Base-by-base conservation (phyloP, 306 rosid species). In the Vicia sativa region DNA sequence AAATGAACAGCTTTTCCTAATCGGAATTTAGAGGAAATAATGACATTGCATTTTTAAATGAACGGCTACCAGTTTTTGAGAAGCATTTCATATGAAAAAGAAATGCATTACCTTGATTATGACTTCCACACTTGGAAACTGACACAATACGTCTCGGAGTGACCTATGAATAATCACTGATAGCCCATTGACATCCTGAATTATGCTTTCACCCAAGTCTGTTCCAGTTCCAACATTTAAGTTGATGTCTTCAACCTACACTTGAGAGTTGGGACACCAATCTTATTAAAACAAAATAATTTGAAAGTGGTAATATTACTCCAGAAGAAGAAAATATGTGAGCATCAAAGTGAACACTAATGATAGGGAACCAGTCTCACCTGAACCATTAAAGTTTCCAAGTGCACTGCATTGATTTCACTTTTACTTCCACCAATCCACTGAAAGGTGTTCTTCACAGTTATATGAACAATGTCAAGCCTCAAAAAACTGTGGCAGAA, bases 381-480 rank as follows among this genome's bases (percentile, higher is more conserved):
- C 99, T 88, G 83, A 62, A 90, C 76, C 46, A 77, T 90, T 78
- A 90, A 15, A 60, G 79, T 83, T 70, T 93, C 99, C 91, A 88
- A 77, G 80, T 85, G 99, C 80, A 93, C 96, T 11, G 97, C 91
- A 59, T 78, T 81, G 49, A 85, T 86, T 39, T 90, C 96, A 76
- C 67, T 85, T 86, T 83, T 90, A 87, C 79, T 82, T 76, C 99
- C 99, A 63, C 87, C 82, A 76, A 79, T 79, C 99, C 99, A 93
- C 44, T 81, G 83, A 79, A 87, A 93, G 52, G 86, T 77, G 81
- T 89, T 93, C 81, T 75, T 82, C 77, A 93, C 76, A 68, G 99
- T 90, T 65, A 93, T 87, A 70, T 93, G 99, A 83, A 90, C 96
- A 72, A 93, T 82, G 60, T 93, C 99, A 74, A 93, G 97, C 90